Percentiles rank a stretch among this genome's conserved stretches.
phyloP scores from a whole-genome alignment of 1,139 yeast genomes.

The Kodamaea anthophila region DNA sequence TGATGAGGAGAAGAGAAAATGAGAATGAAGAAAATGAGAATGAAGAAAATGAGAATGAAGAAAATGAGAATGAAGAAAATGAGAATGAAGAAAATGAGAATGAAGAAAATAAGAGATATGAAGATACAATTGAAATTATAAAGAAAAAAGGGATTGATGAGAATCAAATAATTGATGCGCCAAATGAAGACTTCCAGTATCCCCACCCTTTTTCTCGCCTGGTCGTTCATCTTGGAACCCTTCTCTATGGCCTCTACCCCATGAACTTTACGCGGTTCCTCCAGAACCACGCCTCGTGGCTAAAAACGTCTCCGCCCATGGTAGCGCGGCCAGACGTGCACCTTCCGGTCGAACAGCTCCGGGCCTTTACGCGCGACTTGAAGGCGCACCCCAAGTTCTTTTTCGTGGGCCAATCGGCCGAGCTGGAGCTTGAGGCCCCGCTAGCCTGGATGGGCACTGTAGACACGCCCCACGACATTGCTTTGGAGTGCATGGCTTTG shows the following conservation, averaged over 20 bases:
- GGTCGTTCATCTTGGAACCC: conserved; percentile 32
- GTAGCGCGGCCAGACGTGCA: conserved; percentile 1
- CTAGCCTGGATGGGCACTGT: conserved; percentile 25
- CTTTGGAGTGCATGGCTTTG: conserved; percentile 27
- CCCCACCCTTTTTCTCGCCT: too few species aligned
- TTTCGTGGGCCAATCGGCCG: conserved; percentile 20
- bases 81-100: not conserved
- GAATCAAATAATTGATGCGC: not conserved
- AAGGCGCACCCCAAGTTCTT: conserved; percentile 47
- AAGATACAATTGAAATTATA: too few species aligned
- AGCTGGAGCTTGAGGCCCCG: conserved; percentile 40
- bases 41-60: not conserved
- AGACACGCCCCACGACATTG: conserved; percentile 16
- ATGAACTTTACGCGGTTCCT: conserved; percentile 41
- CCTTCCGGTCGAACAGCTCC: not conserved
- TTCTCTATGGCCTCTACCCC: conserved; percentile 61
- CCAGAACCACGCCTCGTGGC: conserved; percentile 27
- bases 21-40: not conserved
- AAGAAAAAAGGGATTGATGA: not conserved
- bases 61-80: not conserved
- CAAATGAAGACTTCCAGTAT: conserved; percentile 11
- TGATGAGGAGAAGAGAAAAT: conserved; percentile 10
- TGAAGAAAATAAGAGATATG: too few species aligned
- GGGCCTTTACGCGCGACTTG: conserved; percentile 11
- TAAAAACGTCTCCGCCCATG: conserved; percentile 1